Evolutionary conservation across 1,284 basidiomycete species (phyloP), one percentile per base, ranked within the genome.

Genomic region (Ganoderma leucocontextum): DNA sequence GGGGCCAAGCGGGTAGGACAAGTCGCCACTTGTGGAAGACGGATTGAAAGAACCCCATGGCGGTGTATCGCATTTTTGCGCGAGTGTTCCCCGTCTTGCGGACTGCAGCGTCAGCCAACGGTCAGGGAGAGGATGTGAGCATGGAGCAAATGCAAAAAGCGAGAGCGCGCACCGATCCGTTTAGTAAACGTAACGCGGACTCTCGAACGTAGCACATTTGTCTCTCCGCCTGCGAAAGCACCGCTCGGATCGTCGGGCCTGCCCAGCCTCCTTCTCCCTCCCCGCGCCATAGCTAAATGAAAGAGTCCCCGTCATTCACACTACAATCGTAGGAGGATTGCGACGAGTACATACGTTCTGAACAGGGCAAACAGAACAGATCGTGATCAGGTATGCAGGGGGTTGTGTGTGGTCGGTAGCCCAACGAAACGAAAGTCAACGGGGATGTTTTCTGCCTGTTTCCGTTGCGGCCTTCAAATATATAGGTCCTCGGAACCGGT

Each of bases 201-300:
- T 15, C 22, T 25, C 10, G 58, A 38, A 25, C 39, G 58, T 4
- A 60, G n/a, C n/a, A 15, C 15, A 0, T 60, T 38, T 9, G 58
- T 60, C 25, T 60, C 58, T 4, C 58, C 58, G 3, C 58, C 58
- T 19, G 58, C 58, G 38, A 39, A 59, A 3, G 13, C 19, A 13
- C 58, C 38, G 6, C 22, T 19, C 7, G 58, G 22, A 25, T 60
- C n/a, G 58, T 60, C 58, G n/a, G 58, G 58, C 10, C 13, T 29
- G n/a, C 39, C 58, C 17, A 60, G 9, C 13, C n/a, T 60, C 13
- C 58, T 22, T 39, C 58, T 38, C 22, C 58, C 58, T 12, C 58
- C 52, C 3, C 52, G 52, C 29, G 52, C 52, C 52, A 55, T 55
- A 17, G 22, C 52, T 55, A 33, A 25, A 35, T 8, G 52, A 55